Evolutionary conservation across 495 filamentous ascomycete genomes (phyloP), one percentile per base, ranked within the genome.

Genomic region (Hypoxylon rickii): DNA sequence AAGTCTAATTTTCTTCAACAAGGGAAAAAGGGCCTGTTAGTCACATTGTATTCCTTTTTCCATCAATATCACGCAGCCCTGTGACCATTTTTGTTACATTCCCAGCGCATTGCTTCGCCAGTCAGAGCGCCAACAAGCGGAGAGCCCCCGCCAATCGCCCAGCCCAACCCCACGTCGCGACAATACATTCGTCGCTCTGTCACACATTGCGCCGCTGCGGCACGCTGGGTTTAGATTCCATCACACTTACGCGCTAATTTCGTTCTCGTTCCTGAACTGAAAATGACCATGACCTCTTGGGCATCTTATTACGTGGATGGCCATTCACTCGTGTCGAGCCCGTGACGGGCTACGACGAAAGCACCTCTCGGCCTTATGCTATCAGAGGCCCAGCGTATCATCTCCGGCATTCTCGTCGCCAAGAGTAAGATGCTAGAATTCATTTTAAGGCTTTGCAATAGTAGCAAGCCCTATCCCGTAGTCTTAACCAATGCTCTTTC

Each of bases 11-110:
- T n/a, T n/a, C n/a, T n/a, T n/a, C n/a, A n/a, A n/a, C n/a, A n/a
- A n/a, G n/a, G n/a, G n/a, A n/a, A n/a, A n/a, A n/a, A n/a, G n/a
- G n/a, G n/a, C n/a, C 20, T 18, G 37, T 5, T 26, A 51, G 43
- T 61, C 58, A 62, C 58, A 62, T 44, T 22, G 17, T 44, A 19
- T 31, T 44, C 42, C 45, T 19, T 44, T 44, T 31, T 34, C 39
- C 48, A 57, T 40, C 58, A 49, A 62, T 64, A 58, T 64, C 61
- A 59, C 61, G 47, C 36, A 58, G 52, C 38, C 34, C 53, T 54
- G 49, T 53, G 54, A 53, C 54, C 38, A 40, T 45, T 44, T n/a
- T 58, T 33, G 54, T 63, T 59, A 26, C 49, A 63, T 63, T 58
- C 39, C 20, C 29, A 44, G 42, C 36, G 44, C 53, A 45, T 49